A percentile compares a stretch with the other conserved stretches of the same genome.
phyloP scores from a whole-genome alignment of 768 basidiomycete genomes.

The Cystoderma amianthinum region DNA sequence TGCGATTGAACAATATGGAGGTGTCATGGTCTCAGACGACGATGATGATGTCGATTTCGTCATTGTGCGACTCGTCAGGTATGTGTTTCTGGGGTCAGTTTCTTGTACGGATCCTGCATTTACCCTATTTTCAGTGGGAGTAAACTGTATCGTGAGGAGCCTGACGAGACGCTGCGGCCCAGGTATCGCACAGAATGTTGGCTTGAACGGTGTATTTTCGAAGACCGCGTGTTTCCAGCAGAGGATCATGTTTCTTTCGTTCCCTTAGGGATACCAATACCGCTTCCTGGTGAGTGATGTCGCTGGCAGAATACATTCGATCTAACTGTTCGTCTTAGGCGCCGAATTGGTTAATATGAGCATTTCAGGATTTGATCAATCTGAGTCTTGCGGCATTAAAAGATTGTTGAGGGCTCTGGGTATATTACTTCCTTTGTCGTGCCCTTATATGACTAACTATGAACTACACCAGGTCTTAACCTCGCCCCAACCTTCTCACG shows the following conservation, averaged over 20 bases:
- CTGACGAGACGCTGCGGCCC: constrained; percentile 30
- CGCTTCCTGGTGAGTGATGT: constrained; percentile 45
- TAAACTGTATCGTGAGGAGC: constrained; percentile 54
- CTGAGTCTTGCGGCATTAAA: constrained; percentile 58
- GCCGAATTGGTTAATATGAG: constrained; percentile 54
- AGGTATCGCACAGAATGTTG: constrained; percentile 90
- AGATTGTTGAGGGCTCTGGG: constrained; percentile 66
- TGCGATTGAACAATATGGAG: constrained; percentile 58
- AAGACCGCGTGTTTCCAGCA: constrained; percentile 60
- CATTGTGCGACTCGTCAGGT: constrained; percentile 74
- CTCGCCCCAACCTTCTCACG: constrained; percentile 55
- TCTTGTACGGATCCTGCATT: constrained; percentile 2
- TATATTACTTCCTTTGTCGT: constrained; percentile 17
- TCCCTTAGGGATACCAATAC: constrained; percentile 53
- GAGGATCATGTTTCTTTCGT: constrained; percentile 66
- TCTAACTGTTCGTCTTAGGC: constrained; percentile 24
- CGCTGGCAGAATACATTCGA: background rate
- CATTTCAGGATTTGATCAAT: constrained; percentile 70
- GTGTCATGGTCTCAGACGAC: constrained; percentile 34
- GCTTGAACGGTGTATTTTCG: constrained; percentile 81
- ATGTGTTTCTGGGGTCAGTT: constrained; percentile 7
- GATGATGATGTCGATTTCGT: constrained; percentile 55
- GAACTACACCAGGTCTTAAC: constrained; percentile 36
- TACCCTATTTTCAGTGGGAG: constrained; percentile 50
- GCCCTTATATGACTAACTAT: background rate